Percentiles rank a stretch among this genome's conserved stretches.
phyloP scores from a whole-genome alignment of 305 asterid species.

The Andrographis paniculata region DNA sequence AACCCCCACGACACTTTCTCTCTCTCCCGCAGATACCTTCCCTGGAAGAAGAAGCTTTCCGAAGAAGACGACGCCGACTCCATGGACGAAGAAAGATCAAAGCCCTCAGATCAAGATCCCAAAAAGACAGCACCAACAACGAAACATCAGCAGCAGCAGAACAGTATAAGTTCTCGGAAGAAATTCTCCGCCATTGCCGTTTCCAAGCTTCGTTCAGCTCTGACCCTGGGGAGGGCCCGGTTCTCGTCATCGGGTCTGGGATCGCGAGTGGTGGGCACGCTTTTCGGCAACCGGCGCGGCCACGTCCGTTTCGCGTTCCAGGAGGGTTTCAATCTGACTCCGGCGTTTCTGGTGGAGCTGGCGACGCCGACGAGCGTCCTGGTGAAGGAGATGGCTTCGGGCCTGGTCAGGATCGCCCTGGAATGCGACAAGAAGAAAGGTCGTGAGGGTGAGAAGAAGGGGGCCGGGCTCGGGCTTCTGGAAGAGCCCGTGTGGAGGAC shows the following conservation, averaged over 20 bases:
- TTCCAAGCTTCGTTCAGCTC: conserved; percentile 50
- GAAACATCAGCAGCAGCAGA: neutral
- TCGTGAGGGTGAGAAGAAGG: conserved; percentile 42
- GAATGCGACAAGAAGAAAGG: conserved; percentile 70
- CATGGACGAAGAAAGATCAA: conserved; percentile 23
- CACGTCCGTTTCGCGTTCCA: conserved; percentile 83
- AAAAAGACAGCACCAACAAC: too few relatives aligned
- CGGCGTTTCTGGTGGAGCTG: conserved; percentile 68
- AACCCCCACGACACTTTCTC: conserved; percentile 68
- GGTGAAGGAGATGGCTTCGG: conserved; percentile 89
- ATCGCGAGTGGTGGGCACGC: conserved; percentile 64
- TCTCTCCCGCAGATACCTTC: conserved; percentile 65
- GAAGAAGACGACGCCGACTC: conserved; percentile 33
- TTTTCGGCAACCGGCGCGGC: conserved; percentile 76
- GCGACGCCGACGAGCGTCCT: conserved; percentile 73
- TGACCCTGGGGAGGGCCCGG: conserved; percentile 34
- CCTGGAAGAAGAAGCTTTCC: conserved; percentile 43
- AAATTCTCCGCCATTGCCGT: conserved; percentile 35
- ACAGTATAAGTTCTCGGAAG: conserved; percentile 23
- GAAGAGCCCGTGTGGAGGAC: conserved; percentile 88
- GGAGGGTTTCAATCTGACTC: conserved; percentile 48
- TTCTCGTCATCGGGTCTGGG: conserved; percentile 42
- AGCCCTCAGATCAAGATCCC: too few relatives aligned
- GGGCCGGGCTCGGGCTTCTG: conserved; percentile 25
- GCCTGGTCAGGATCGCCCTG: conserved; percentile 75